Conservation (phyloP, 1,284 basidiomycete species). For the Anthracocystis panici-leucophaei region DNA sequence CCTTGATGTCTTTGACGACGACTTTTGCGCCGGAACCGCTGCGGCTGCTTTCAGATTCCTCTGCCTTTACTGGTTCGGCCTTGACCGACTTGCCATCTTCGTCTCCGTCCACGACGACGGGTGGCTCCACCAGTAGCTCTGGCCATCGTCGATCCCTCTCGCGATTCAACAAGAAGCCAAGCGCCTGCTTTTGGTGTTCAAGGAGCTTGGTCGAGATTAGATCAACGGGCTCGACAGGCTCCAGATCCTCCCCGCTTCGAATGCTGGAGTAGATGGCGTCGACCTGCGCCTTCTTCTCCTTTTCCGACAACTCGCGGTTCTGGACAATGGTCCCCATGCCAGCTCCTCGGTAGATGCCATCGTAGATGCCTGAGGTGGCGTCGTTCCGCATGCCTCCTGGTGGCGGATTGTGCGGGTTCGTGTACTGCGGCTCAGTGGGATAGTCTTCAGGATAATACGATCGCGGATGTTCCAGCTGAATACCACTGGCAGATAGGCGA, state of each 20-base stretch:
- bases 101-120: constrained; percentile 1
- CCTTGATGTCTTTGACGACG: constrained; percentile 5
- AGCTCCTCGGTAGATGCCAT: constrained; percentile 70
- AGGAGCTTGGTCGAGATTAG: constrained; percentile 90
- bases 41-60: neutral
- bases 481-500: constrained; percentile 77
- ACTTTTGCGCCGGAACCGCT: constrained; percentile 1
- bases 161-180: constrained; percentile 94
- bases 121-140: constrained; percentile 45
- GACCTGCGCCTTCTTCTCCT: constrained; percentile 91
- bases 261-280: constrained; percentile 92
- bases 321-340: constrained; percentile 45
- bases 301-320: constrained; percentile 72
- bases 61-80: constrained; percentile 8
- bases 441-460: constrained; percentile 75
- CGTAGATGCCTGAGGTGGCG: constrained; percentile 15
- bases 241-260: constrained; percentile 85
- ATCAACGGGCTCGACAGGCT: constrained; percentile 81
- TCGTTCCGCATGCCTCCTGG: constrained; percentile 36
- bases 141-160: constrained; percentile 72
- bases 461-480: constrained; percentile 84
- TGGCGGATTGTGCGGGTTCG: constrained; percentile 79
- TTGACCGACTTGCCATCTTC: constrained; percentile 1
- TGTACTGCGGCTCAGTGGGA: constrained; percentile 77
- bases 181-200: constrained; percentile 96